Conservation (phyloP, 305 asterid genomes). For the Solanum aculeatissimum region DNA sequence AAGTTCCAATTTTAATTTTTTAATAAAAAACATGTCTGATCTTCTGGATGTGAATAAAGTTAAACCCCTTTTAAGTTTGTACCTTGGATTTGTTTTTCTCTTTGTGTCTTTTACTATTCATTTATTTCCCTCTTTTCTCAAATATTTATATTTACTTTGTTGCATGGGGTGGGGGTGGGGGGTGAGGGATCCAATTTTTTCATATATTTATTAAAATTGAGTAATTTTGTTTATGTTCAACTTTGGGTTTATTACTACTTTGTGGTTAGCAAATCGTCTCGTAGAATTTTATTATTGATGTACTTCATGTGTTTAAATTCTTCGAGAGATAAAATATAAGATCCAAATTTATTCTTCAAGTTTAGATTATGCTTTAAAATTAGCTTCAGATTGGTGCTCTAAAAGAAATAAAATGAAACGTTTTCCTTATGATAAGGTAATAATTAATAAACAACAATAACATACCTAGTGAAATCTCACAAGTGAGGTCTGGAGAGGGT, state of each 20-base stretch:
- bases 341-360: neutral
- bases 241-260: neutral
- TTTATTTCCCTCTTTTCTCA: constrained; percentile 1
- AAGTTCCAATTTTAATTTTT: neutral
- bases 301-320: neutral
- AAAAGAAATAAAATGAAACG: neutral
- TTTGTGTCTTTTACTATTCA: constrained; percentile 32
- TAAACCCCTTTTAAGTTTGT: constrained; percentile 24
- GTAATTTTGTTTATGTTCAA: neutral
- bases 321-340: neutral
- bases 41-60: constrained; percentile 31
- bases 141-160: no score
- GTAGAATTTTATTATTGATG: neutral
- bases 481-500: no score
- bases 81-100: constrained; percentile 51
- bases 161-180: no score
- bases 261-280: neutral
- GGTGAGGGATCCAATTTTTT: no score
- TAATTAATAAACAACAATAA: no score
- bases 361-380: neutral
- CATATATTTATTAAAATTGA: neutral
- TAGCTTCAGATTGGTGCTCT: neutral
- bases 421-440: neutral
- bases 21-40: constrained; percentile 5
- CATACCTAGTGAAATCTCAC: no score